Percentiles rank a stretch among this genome's conserved stretches.
Evolutionary conservation across 805 yeast species (phyloP).

Genomic region (Zygoascus flipseniorum): DNA sequence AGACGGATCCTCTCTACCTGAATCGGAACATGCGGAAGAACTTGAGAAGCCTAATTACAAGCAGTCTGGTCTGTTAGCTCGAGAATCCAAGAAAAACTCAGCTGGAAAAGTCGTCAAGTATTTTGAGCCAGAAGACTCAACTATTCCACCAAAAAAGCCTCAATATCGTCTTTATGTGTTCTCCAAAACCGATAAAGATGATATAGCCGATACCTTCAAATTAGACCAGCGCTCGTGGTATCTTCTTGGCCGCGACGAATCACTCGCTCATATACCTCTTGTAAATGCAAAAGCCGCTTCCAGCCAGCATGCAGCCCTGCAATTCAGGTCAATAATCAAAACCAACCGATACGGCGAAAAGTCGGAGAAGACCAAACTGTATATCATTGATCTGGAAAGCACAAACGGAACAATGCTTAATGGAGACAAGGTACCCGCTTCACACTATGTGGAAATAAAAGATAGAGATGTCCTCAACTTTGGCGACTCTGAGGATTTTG

Average conservation of each 20-base stretch:
- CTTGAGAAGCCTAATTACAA: slow-evolving; percentile 27
- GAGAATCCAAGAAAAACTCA: slow-evolving; percentile 22
- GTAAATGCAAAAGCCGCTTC: slow-evolving; percentile 31
- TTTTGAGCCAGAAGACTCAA: slow-evolving; percentile 26
- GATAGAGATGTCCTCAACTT: slow-evolving; percentile 36
- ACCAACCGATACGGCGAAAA: slow-evolving; percentile 14
- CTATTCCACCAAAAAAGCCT: slow-evolving; percentile 18
- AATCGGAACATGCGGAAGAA: neutral
- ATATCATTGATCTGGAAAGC: slow-evolving; percentile 40
- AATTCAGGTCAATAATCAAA: slow-evolving; percentile 27
- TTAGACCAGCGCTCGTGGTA: slow-evolving; percentile 25
- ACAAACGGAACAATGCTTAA: slow-evolving; percentile 41
- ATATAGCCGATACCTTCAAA: slow-evolving; percentile 14
- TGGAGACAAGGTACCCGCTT: slow-evolving; percentile 31
- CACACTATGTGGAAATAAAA: slow-evolving; percentile 36
- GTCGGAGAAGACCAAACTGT: slow-evolving; percentile 25
- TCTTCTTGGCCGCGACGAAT: slow-evolving; percentile 32
- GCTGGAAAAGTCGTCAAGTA: slow-evolving; percentile 33
- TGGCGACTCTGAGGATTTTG: slow-evolving; percentile 19
- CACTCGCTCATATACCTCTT: slow-evolving; percentile 32
- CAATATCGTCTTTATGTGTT: slow-evolving; percentile 28
- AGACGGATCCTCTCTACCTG: neutral
- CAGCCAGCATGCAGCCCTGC: slow-evolving; percentile 44
- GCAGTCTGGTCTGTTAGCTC: slow-evolving; percentile 37
- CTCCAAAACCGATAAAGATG: slow-evolving; percentile 17